Evolutionary conservation across 352 stramenopile genomes (phyloP), one percentile per base, ranked within the genome.

Genomic region (Phytophthora syringae): DNA sequence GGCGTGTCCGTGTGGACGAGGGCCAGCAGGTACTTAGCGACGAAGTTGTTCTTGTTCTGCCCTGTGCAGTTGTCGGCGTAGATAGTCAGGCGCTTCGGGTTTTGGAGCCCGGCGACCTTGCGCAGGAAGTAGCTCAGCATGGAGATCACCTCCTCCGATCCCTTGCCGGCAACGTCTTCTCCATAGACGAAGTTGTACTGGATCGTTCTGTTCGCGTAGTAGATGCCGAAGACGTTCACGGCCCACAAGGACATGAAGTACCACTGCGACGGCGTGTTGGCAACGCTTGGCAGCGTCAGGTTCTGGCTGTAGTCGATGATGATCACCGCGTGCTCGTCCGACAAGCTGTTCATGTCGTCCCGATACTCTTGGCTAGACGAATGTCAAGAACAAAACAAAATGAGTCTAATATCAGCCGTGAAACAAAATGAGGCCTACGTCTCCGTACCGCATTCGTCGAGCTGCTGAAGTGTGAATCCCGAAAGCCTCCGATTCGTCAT

Each of bases 1-100:
- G 48, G 16, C 6, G 30, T 16, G 1, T 3, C 15, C 6, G 16
- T 48, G 27, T 57, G 50, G 7, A 13, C 7, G 5, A 55, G 22
- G 1, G 25, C 45, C 7, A 64, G 24, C 45, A 64, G 36, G 22
- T 55, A 47, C 48, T 24, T 24, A 5, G 18, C n/a, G 37, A 52
- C 45, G 25, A 24, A 54, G 48, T 44, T 54, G 24, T 71, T 76
- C n/a, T 76, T 76, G 53, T 72, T 76, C 43, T 72, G 55, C 0
- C 40, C 67, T 0, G 25, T 45, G 28, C 52, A 76, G 25, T 72
- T 76, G 27, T 72, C 67, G 1, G 50, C 50, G 39, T 32, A 32
- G 27, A 32, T 32, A 32, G 27, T 32, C 27, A 32, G 27, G 27
- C 27, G 27, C 27, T 32, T 32, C 27, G 9, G 5, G 5, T 32